phyloP scores from a whole-genome alignment of 257 asterid species.

The Nicotiana undulata region DNA sequence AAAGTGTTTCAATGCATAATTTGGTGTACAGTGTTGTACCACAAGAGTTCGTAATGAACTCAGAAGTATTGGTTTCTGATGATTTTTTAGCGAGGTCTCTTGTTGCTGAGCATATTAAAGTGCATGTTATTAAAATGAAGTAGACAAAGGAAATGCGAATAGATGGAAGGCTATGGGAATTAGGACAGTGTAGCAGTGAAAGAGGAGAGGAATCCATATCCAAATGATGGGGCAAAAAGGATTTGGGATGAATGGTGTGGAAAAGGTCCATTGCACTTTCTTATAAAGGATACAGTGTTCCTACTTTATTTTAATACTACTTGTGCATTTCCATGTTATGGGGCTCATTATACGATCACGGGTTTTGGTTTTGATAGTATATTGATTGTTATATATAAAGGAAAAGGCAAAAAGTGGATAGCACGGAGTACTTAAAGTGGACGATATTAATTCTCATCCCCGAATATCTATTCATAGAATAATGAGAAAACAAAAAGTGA shows the following conservation, averaged over 20 bases:
- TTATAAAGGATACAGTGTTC: neutral
- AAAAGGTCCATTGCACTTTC: neutral
- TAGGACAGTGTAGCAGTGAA: neutral
- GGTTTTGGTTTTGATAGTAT: neutral
- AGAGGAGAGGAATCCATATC: neutral
- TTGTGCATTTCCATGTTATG: neutral
- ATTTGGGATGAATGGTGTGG: neutral
- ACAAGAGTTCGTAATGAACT: conserved; percentile 10
- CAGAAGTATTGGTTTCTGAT: neutral
- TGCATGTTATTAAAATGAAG: neutral
- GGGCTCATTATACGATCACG: neutral
- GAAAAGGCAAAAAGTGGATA: neutral
- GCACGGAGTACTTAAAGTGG: neutral
- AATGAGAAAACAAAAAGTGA: no score
- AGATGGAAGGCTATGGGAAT: neutral
- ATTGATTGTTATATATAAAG: neutral
- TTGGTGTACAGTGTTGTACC: conserved; percentile 6
- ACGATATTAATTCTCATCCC: neutral
- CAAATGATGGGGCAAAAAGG: neutral
- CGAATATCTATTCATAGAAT: neutral
- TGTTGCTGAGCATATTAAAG: neutral
- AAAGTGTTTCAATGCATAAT: conserved; percentile 7
- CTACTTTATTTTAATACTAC: neutral
- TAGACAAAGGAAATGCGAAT: neutral
- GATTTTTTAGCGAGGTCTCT: neutral